Evolutionary conservation across 73 alveolate genomes (phyloP).

Genomic region (Tetrahymena elliotti): DNA sequence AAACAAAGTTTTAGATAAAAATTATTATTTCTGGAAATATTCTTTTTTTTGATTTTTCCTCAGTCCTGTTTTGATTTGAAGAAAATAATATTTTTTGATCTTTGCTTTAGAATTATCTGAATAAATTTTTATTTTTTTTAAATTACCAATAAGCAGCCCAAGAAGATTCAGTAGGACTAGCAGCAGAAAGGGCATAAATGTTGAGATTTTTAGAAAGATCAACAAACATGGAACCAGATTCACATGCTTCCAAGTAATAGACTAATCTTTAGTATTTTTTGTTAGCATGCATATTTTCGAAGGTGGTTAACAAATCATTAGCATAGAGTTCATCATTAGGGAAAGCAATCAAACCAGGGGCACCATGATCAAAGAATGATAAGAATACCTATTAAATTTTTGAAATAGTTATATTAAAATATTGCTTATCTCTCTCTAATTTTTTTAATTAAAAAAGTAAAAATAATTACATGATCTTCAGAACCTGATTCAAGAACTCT

Average conservation of each 20-base stretch:
- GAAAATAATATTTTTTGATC: background rate
- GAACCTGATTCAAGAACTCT: background rate
- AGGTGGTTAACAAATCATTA: constrained; percentile 61
- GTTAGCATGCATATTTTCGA: constrained; percentile 72
- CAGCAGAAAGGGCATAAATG: constrained; percentile 93
- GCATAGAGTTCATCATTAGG: constrained; percentile 73
- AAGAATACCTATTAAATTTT: background rate
- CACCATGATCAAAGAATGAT: constrained; percentile 94
- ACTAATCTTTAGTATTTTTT: constrained; percentile 81
- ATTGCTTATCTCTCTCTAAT: background rate
- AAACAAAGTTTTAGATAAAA: too few species aligned
- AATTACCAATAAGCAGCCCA: constrained; percentile 96
- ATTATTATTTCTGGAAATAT: too few species aligned
- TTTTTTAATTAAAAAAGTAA: background rate
- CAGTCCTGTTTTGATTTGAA: too few species aligned
- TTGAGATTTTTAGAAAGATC: constrained; percentile 19
- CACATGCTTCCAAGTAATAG: constrained; percentile 96
- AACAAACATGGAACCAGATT: constrained; percentile 95
- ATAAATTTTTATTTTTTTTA: too few species aligned
- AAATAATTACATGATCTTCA: background rate
- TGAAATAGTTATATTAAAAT: background rate
- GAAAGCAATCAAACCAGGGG: constrained; percentile 82
- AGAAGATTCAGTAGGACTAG: constrained; percentile 86
- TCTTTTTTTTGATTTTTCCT: too few species aligned
- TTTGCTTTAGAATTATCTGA: background rate